Evolutionary conservation across 164 flowering plant species (phyloP).

Genomic region (Magnolia sinica): DNA sequence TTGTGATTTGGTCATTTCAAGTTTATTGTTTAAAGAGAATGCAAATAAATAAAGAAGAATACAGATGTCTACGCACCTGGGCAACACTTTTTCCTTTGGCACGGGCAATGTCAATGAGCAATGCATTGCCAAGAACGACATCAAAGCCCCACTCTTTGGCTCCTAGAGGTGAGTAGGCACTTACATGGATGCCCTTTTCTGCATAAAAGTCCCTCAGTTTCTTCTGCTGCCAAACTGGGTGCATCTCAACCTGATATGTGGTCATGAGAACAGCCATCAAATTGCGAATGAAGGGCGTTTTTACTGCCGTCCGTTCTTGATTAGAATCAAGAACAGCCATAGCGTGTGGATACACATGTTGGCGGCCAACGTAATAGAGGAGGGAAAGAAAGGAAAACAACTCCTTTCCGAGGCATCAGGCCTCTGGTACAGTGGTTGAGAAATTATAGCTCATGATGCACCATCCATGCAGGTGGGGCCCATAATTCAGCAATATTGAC

Average conservation of each 20-base stretch:
- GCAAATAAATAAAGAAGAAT: too few species aligned
- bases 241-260: constrained; percentile 29
- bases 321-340: too few species aligned
- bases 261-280: background rate
- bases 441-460: background rate
- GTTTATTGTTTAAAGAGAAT: too few species aligned
- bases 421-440: too few species aligned
- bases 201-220: constrained; percentile 26
- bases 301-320: background rate
- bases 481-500: too few species aligned
- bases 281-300: background rate
- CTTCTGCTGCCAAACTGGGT: constrained; percentile 31
- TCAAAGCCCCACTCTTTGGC: constrained; percentile 24
- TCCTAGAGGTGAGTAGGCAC: constrained; percentile 34
- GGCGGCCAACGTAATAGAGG: too few species aligned
- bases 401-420: too few species aligned
- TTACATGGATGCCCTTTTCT: constrained; percentile 24
- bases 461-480: too few species aligned
- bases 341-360: too few species aligned
- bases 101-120: constrained; percentile 26
- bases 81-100: constrained; percentile 26
- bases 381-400: too few species aligned
- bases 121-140: constrained; percentile 16
- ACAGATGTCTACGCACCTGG: constrained; percentile 18
- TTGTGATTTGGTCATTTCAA: background rate